Evolutionary conservation across 2,329 filamentous ascomycete species (phyloP).

Genomic region (Aspergillaceae sp.): DNA sequence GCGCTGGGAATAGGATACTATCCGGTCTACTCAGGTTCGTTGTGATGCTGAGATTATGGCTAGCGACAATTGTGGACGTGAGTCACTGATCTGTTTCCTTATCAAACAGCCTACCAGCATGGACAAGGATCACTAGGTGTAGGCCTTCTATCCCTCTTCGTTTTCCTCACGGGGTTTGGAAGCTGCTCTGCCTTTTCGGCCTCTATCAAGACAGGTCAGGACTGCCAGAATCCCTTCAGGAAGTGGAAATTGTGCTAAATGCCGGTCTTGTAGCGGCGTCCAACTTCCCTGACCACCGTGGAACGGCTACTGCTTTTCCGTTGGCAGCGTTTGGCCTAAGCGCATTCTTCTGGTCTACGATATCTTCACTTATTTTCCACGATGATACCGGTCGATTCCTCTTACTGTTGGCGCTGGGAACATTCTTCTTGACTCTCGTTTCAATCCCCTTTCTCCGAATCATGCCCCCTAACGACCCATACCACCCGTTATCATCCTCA

Average conservation of each 20-base stretch:
- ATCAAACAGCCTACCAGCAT: conserved; percentile 56
- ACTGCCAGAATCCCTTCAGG: too few species aligned
- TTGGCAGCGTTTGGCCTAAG: conserved; percentile 88
- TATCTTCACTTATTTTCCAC: conserved; percentile 69
- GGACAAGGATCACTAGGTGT: conserved; percentile 53
- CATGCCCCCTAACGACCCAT: conserved; percentile 48
- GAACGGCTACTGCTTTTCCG: conserved; percentile 89
- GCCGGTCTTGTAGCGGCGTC: conserved; percentile 54
- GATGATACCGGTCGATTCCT: conserved; percentile 77
- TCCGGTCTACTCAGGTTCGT: conserved; percentile 57
- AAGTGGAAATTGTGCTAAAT: neutral
- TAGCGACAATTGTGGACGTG: neutral
- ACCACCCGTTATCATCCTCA: conserved; percentile 33
- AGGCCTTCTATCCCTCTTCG: conserved; percentile 64
- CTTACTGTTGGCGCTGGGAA: conserved; percentile 69
- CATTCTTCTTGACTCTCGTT: conserved; percentile 62
- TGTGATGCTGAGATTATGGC: neutral
- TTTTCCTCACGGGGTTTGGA: conserved; percentile 76
- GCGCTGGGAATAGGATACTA: conserved; percentile 74
- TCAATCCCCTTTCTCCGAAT: conserved; percentile 82
- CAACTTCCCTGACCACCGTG: conserved; percentile 85
- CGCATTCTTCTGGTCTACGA: conserved; percentile 86
- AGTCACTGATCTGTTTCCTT: neutral
- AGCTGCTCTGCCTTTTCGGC: conserved; percentile 87
- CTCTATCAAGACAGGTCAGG: conserved; percentile 63